Base-by-base conservation (phyloP, 2,329 filamentous ascomycete species). In the Karstenula rhodostoma region DNA sequence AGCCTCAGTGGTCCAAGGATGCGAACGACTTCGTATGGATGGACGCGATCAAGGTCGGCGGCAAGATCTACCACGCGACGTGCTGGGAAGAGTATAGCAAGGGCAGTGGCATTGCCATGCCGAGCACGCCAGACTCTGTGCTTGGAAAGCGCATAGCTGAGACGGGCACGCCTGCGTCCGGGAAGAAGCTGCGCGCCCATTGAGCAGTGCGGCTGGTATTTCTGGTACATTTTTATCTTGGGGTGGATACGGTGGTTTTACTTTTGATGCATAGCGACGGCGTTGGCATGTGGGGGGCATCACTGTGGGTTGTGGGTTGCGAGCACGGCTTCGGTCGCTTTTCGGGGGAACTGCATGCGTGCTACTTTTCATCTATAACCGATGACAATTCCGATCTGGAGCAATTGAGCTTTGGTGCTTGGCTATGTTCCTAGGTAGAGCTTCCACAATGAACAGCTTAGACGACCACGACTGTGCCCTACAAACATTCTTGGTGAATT, bases 1-100 rank as follows among this genome's bases (percentile, higher is more conserved):
- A 96, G 79, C 93, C 91, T 66, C 90, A 91, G 66, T 98, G 93
- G 90, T 89, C 94, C 7, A 93, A 96, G 69, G 93, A 96, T 64
- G 91, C 91, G 19, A 93, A 98, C 78, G 94, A 99, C 73, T 98
- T 94, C 86, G 94, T 99, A 43, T 98, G 95, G 92, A 90, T 93
- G 77, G 94, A 99, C 77, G 92, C 94, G 0, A 84, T 91, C 53
- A 86, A 90, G 65, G 87, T 96, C 32, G 91, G 91, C 37, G 87
- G 85, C 58, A 88, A 92, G 64, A 90, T 95, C 17, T 98, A 93
- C 71, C 95, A 99, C 77, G 93, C 90, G 12, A 96, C 89, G 57
- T 99, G 95, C 76, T 92, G 94, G 75, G 87, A 88, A 19, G 94
- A 97, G 79, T 73, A 73, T 27, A 76, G 70, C 25, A 74, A 72